Evolutionary conservation across 1,284 basidiomycete genomes (phyloP), one percentile per base, ranked within the genome.

Genomic region (Leccinum angustisporum): DNA sequence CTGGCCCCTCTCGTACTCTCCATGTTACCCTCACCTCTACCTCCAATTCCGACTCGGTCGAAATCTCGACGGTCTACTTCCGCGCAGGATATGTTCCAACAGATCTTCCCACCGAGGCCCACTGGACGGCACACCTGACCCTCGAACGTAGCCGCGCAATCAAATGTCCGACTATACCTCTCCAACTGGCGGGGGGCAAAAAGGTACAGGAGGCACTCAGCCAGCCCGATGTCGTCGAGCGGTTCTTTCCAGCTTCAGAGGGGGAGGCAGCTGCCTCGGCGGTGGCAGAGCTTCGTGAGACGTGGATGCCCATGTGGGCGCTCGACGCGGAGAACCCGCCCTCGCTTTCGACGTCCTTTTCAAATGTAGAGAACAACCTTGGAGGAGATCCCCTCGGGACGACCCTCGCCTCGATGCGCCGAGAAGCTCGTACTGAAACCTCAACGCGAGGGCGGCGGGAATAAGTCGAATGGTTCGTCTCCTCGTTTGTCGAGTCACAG

Each of bases 371-470:
- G 2, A 5, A 25, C 6, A 25, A 13, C 3, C 31, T 46, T 2
- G 61, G 60, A 2, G 73, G 11, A 21, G 43, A 74, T 53, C 63
- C 69, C 0, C 40, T 64, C 5, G 71, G 72, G 30, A 71, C 55
- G 38, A 65, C 72, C 13, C 78, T 84, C 46, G 92, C 92, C 0
- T n/a, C 3, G 68, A 7, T 51, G 81, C 11, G 81, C 87, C 0
- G 70, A 79, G 5, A 77, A 81, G 13, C 88, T 93, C 53, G 97
- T 98, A 4, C 30, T 53, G n/a, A 53, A 53, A 75, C 97, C 97
- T 0, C 96, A 98, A 75, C 85, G 96, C 18, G 94, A 99, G 79
- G 97, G 97, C 5, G 97, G 97, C 0, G 97, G 97, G 3, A 97
- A 99, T 75, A 99, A 99, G 27, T 27, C 27, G 27, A 27, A 27